These are phyloP conservation scores for Ceratocystiopsis sp. DNA, from an alignment of 2,329 filamentous ascomycete genomes.

Conservation along the genomic window DNA sequence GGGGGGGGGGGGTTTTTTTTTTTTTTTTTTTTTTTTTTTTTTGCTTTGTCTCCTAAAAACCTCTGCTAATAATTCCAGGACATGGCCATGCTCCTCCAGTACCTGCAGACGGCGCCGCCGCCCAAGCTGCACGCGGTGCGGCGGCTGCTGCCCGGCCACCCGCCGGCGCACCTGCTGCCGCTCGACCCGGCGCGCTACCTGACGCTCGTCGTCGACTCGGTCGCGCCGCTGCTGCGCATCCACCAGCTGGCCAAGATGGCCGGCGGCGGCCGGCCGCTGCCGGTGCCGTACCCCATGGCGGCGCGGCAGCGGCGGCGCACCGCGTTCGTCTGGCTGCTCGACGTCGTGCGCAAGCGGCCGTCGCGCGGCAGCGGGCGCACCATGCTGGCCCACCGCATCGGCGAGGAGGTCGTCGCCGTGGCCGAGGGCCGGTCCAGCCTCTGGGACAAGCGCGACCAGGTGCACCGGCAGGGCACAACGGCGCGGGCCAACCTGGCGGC, in stretches of 20 bases:
- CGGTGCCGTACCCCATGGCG: conserved; percentile 62
- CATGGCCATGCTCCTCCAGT: conserved; percentile 67
- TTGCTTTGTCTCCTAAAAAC: background rate
- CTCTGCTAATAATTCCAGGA: conserved; percentile 35
- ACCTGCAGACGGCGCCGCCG: conserved; percentile 68
- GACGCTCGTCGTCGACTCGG: conserved; percentile 76
- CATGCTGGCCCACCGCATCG: conserved; percentile 61
- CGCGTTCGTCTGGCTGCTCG: conserved; percentile 80
- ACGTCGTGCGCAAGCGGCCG: conserved; percentile 62
- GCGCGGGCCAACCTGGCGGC: conserved; percentile 54
- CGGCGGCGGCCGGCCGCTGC: conserved; percentile 71
- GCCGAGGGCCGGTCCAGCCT: conserved; percentile 69
- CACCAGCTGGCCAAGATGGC: conserved; percentile 58
- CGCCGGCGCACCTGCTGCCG: conserved; percentile 63
- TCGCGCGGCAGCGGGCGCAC: conserved; percentile 53
- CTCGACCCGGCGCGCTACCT: conserved; percentile 84
- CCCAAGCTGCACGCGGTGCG: conserved; percentile 56
- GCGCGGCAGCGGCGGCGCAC: conserved; percentile 58
- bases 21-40: background rate
- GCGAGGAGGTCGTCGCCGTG: conserved; percentile 72
- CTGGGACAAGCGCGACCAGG: conserved; percentile 63
- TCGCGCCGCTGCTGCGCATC: conserved; percentile 76
- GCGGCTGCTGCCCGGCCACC: conserved; percentile 58
- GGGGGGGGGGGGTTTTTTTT: no score
- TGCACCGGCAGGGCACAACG: conserved; percentile 70